A percentile compares a stretch with the other conserved stretches of the same genome.
These are phyloP conservation scores for Xanthoconium purpureum DNA, from an alignment of 768 basidiomycete genomes.

Conservation along the genomic window DNA sequence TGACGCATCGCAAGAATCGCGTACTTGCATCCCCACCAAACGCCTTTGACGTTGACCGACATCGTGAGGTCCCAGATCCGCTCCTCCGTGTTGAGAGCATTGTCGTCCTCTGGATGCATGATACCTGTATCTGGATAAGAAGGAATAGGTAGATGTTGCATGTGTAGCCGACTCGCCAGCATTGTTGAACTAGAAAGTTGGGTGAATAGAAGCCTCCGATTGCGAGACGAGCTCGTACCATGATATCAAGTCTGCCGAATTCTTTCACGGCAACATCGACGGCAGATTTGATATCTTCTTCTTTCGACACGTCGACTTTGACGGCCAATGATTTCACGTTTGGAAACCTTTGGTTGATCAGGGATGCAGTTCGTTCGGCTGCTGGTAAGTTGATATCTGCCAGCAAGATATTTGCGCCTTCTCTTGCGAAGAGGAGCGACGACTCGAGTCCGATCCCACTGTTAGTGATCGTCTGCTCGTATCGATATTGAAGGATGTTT, in stretches of 20 bases:
- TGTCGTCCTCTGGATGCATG: constrained; percentile 95
- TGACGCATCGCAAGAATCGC: constrained; percentile 95
- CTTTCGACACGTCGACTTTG: constrained; percentile 87
- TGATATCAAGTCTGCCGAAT: constrained; percentile 93
- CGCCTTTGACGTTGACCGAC: constrained; percentile 96
- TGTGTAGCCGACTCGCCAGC: constrained; percentile 50
- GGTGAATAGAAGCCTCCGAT: not conserved
- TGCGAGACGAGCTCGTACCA: constrained; percentile 52
- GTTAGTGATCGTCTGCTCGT: constrained; percentile 13
- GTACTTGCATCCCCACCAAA: constrained; percentile 99
- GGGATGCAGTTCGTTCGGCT: constrained; percentile 61
- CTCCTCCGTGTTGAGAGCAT: constrained; percentile 95
- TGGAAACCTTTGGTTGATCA: constrained; percentile 65
- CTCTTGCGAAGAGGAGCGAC: constrained; percentile 89
- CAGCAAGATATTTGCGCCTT: constrained; percentile 88
- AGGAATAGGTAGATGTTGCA: not conserved
- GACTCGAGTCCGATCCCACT: constrained; percentile 98
- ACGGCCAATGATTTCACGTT: constrained; percentile 65
- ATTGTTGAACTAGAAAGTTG: constrained; percentile 76
- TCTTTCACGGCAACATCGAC: constrained; percentile 77
- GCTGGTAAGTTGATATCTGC: constrained; percentile 82
- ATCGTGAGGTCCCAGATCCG: constrained; percentile 93
- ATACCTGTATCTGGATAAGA: constrained; percentile 56
- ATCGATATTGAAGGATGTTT: not conserved
- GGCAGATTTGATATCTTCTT: constrained; percentile 77